Evolutionary conservation across 305 asterid species (phyloP), one percentile per base, ranked within the genome.

Genomic region (Fraxinus nigra): DNA sequence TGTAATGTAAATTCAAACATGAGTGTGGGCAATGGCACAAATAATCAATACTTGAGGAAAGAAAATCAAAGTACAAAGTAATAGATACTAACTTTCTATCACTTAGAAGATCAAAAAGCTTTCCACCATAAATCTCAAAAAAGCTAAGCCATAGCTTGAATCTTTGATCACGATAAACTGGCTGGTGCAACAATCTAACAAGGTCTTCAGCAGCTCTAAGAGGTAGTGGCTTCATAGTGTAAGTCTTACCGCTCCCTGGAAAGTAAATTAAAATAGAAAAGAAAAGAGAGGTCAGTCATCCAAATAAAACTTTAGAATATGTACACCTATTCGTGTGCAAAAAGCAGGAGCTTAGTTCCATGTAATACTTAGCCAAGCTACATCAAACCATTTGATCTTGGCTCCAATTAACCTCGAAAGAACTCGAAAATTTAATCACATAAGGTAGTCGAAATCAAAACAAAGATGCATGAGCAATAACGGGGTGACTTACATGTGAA

Each of bases 101-200:
- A 54, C 98, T 91, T 86, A 96, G 98, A 81, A 96, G 98, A 91
- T 96, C 99, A 84, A 54, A 94, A 81, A 96, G 98, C 82, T 96
- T 96, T 77, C 98, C 98, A 20, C 98, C 98, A 84, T 96, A 96
- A 83, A 96, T 96, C 88, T 94, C 98, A 80, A 93, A 96, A 86
- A 87, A 96, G 90, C 99, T 94, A 84, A 96, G 98, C 99, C 98
- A 96, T 91, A 96, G 86, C 91, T 96, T 96, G 89, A 96, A 93
- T 91, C 90, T 90, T 90, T 94, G 98, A 87, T 89, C 95, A 54
- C 92, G 97, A 88, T 95, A 97, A 83, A 90, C 85, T 80, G 98
- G 98, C 90, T 93, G 98, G 80, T 88, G 95, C 82, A 97, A 85
- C 91, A 90, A 89, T 87, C 97, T 90, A 85, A 95, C 92, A 82